Evolutionary conservation across 1,284 basidiomycete genomes (phyloP).

Genomic region (Trametes pubescens): DNA sequence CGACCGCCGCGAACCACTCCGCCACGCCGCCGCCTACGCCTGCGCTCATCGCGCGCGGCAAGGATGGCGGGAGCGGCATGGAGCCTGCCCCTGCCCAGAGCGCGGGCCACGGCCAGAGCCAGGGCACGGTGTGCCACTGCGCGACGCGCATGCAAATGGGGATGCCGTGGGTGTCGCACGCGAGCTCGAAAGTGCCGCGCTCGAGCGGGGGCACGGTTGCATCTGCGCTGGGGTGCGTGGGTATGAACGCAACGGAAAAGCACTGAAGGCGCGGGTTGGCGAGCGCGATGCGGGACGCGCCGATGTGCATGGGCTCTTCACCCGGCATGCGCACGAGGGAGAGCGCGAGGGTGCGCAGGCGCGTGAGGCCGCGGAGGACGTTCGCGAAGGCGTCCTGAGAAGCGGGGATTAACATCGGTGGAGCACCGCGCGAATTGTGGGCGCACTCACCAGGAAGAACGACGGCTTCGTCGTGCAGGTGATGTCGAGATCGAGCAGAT

Average conservation of each 20-base stretch:
- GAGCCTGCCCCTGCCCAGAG: background rate
- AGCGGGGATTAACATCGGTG: background rate
- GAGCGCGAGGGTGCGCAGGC: constrained; percentile 65
- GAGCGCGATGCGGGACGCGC: constrained; percentile 67
- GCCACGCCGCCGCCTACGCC: constrained; percentile 13
- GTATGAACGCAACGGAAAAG: constrained; percentile 71
- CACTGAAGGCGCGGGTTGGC: constrained; percentile 66
- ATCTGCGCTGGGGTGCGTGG: constrained; percentile 46
- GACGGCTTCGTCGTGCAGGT: constrained; percentile 73
- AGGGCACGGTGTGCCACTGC: constrained; percentile 52
- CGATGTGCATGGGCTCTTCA: constrained; percentile 62
- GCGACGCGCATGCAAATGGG: constrained; percentile 53
- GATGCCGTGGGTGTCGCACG: constrained; percentile 52
- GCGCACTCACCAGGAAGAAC: constrained; percentile 65
- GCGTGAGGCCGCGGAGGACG: constrained; percentile 60
- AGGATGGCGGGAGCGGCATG: background rate
- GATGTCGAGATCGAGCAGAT: constrained; percentile 65
- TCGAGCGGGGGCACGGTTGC: constrained; percentile 43
- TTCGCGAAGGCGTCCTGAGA: constrained; percentile 46
- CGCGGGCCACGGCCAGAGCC: constrained; percentile 26
- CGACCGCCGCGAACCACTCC: constrained; percentile 30
- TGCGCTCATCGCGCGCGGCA: constrained; percentile 6
- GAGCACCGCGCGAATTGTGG: background rate
- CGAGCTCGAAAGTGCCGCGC: constrained; percentile 62
- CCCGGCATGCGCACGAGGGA: constrained; percentile 72